A percentile compares a stretch with the other conserved stretches of the same genome.
Evolutionary conservation across 1,139 yeast genomes (phyloP).

Genomic region (Suhomyces guaymorum): DNA sequence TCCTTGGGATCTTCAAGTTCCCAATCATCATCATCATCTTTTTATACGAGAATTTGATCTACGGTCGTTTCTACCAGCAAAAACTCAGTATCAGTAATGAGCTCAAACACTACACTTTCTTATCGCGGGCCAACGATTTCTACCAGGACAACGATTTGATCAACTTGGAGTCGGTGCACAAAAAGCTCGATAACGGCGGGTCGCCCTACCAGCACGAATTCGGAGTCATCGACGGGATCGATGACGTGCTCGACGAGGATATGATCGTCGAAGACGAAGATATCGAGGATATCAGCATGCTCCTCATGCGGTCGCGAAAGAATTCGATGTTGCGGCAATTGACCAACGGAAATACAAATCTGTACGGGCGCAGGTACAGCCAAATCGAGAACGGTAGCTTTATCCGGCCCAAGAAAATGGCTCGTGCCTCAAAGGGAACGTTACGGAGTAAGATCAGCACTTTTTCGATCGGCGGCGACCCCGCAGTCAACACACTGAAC

Average conservation of each 20-base stretch:
- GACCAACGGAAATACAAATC: constrained; percentile 8
- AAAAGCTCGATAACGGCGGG: constrained; percentile 6
- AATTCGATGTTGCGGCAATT: constrained; percentile 18
- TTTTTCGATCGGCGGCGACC: constrained; percentile 30
- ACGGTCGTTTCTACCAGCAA: constrained; percentile 21
- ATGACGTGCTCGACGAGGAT: constrained; percentile 16
- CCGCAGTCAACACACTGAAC: too few relatives aligned
- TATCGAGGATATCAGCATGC: constrained; percentile 24
- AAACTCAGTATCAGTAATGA: constrained; percentile 17
- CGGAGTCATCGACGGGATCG: constrained; percentile 22
- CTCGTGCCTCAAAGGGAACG: constrained; percentile 17
- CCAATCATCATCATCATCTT: constrained; percentile 39
- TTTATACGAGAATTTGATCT: constrained; percentile 29
- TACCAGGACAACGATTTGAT: constrained; percentile 33
- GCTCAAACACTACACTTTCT: constrained; percentile 40
- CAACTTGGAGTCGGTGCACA: constrained; percentile 15
- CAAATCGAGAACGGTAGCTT: constrained; percentile 14
- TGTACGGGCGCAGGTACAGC: constrained; percentile 16
- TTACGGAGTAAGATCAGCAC: constrained; percentile 32
- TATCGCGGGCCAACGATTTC: constrained; percentile 31
- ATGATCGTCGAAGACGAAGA: constrained; percentile 13
- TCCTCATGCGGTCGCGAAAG: constrained; percentile 26
- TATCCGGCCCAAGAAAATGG: constrained; percentile 8
- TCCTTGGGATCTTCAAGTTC: constrained; percentile 30
- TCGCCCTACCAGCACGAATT: constrained; percentile 15